Percentiles rank a stretch among this genome's conserved stretches.
These are phyloP conservation scores for Sugiyamaella smithiae DNA, from an alignment of 805 yeast genomes.

Conservation along the genomic window DNA sequence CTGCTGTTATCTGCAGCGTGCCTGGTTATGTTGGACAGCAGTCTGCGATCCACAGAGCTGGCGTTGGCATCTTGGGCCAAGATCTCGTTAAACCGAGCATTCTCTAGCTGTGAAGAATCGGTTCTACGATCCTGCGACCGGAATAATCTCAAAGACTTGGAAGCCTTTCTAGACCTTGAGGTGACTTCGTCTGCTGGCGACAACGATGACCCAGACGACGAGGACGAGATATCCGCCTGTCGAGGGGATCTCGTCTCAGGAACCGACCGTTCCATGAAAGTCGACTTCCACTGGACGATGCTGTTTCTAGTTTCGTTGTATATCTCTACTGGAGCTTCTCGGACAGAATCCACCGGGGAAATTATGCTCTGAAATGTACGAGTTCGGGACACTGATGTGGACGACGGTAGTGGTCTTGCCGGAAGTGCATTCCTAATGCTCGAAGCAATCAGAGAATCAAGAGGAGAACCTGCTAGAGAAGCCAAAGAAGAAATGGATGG, in stretches of 20 bases:
- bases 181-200: neutral
- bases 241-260: neutral
- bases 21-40: conserved; percentile 3
- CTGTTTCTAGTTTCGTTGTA: too few relatives aligned
- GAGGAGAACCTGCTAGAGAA: conserved; percentile 1
- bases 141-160: conserved; percentile 38
- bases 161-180: conserved; percentile 37
- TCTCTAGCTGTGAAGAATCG: neutral
- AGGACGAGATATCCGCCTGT: neutral
- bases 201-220: neutral
- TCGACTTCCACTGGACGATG: neutral
- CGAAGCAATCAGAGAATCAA: conserved; percentile 2
- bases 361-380: neutral
- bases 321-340: too few relatives aligned
- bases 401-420: neutral
- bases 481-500: neutral
- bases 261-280: neutral
- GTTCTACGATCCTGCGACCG: conserved; percentile 2
- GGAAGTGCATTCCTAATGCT: conserved; percentile 2
- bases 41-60: neutral
- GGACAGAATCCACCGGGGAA: too few relatives aligned
- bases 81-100: neutral
- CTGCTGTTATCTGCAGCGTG: too few relatives aligned
- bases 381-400: neutral
- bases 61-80: neutral